These are phyloP conservation scores for Fusarium sp. DNA, from an alignment of 2,329 filamentous ascomycete species.

Conservation along the genomic window DNA sequence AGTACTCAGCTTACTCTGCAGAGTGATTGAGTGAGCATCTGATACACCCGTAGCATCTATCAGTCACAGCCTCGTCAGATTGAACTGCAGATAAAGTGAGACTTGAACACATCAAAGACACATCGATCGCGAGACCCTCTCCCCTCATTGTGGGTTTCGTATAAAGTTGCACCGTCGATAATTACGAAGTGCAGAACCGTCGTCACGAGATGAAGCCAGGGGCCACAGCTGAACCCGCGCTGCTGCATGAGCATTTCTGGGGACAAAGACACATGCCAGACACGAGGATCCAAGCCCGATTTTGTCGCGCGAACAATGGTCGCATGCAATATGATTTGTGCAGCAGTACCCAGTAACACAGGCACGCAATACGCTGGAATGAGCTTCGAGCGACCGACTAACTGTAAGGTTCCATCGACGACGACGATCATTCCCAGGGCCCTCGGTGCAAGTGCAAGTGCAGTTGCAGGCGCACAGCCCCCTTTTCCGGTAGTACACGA, in stretches of 20 bases:
- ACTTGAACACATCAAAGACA: neutral
- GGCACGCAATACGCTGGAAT: conserved; percentile 32
- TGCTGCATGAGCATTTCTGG: conserved; percentile 18
- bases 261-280: conserved; percentile 30
- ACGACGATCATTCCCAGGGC: conserved; percentile 25
- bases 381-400: conserved; percentile 1
- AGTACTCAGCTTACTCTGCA: neutral
- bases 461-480: conserved; percentile 29
- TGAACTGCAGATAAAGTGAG: neutral
- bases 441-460: conserved; percentile 1
- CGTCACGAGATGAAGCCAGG: conserved; percentile 1
- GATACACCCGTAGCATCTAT: neutral
- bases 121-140: neutral
- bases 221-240: neutral
- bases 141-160: neutral
- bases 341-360: conserved; percentile 11
- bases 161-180: neutral
- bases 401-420: conserved; percentile 26
- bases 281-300: conserved; percentile 19
- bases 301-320: conserved; percentile 2
- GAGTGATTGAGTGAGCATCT: neutral
- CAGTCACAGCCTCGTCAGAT: neutral
- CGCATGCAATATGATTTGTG: conserved; percentile 27
- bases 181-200: neutral
- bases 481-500: conserved; percentile 36